phyloP scores from a whole-genome alignment of 2,329 filamentous ascomycete genomes.

The Paradendryphiella salina region DNA sequence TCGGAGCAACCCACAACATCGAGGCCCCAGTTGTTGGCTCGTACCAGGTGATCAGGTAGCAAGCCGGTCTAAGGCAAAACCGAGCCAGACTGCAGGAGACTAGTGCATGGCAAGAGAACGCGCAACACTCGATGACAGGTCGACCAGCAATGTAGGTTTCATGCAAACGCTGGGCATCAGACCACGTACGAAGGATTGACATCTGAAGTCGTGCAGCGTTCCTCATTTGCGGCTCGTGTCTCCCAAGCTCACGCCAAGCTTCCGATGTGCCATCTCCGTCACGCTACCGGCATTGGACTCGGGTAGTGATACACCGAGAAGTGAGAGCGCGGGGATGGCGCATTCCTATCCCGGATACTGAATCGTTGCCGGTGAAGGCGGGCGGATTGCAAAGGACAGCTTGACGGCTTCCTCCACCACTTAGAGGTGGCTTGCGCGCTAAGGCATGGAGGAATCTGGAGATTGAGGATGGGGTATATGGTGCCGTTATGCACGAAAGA shows the following conservation, averaged over 20 bases:
- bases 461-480: background rate
- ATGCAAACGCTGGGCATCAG: background rate
- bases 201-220: background rate
- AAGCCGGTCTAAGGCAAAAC: background rate
- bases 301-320: background rate
- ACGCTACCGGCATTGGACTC: background rate
- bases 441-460: background rate
- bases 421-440: background rate
- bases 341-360: background rate
- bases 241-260: background rate
- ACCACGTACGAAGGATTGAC: background rate
- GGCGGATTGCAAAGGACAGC: background rate
- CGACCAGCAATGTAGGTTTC: background rate
- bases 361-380: background rate
- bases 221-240: background rate
- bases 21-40: slow-evolving; percentile 1
- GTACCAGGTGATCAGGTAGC: background rate
- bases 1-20: background rate
- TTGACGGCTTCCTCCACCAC: background rate
- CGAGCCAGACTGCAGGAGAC: background rate
- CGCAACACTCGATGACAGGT: background rate
- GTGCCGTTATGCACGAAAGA: background rate
- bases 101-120: background rate
- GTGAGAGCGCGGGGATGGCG: background rate
- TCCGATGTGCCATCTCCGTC: background rate